Base-by-base conservation (phyloP, 2,329 filamentous ascomycete species). In the Zymoseptoria brevis region DNA sequence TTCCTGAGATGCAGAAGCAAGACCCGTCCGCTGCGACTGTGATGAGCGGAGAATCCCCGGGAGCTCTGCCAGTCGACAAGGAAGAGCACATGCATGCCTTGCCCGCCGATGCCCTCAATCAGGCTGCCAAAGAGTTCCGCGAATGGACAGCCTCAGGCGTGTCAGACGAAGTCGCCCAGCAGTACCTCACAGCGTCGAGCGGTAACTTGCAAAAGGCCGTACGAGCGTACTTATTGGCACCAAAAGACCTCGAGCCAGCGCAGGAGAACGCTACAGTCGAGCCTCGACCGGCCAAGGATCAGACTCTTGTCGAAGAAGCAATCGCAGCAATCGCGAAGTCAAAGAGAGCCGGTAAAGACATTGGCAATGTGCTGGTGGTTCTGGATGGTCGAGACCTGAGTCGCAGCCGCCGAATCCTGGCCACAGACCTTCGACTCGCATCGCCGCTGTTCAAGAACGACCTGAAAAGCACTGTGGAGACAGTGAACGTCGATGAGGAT, bases 241-340 rank as follows among this genome's bases (percentile, higher is more conserved):
- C 30, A 19, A n/a, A n/a, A 19, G 16, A 2, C n/a, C 8, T 13
- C n/a, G 19, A 19, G n/a, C 1, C n/a, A 8, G 22, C 48, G 29
- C 45, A 21, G 8, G 51, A 50, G 13, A 55, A 59, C 13, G 30
- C 30, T 35, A 4, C 30, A 11, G 30, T 35, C 30, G 13, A 35
- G 30, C 9, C 8, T 35, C 8, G 7, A 35, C 30, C 30, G 29
- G 51, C 53, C 8, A 57, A 51, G 19, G 16, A 35, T 13, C 26
- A 41, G 3, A 62, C 51, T 8, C 55, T 64, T 4, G 19, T 63
- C 4, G 55, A 61, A 13, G 60, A 61, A 53, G 59, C 59, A 16
- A 53, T 61, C 6, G 52, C n/a, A 22, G 57, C 53, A 11, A 54
- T 35, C 29, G 7, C 16, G 55, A 59, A 54, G n/a, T 54, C 35